A percentile compares a stretch with the other conserved stretches of the same genome.
These are phyloP conservation scores for Auricularia sp. DNA, from an alignment of 768 basidiomycete genomes.

Conservation along the genomic window DNA sequence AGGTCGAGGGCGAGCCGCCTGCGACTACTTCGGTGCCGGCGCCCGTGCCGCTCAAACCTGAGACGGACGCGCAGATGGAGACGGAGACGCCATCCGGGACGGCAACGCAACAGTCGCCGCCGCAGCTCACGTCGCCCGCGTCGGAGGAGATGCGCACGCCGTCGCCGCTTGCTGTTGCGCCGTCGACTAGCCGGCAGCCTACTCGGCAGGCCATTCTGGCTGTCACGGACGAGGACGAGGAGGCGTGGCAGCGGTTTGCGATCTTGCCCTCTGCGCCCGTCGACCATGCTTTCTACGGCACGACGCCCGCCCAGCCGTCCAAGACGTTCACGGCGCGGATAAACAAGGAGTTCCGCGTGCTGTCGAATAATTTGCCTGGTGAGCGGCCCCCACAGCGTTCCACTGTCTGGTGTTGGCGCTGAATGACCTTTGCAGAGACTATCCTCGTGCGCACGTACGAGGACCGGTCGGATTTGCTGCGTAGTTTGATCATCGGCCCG, in stretches of 20 bases:
- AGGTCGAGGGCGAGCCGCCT: not conserved
- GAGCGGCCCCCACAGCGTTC: too few relatives aligned
- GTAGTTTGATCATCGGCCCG: slow-evolving; percentile 84
- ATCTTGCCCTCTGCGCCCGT: slow-evolving; percentile 61
- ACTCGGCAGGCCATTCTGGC: not conserved
- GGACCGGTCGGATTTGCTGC: slow-evolving; percentile 76
- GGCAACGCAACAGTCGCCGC: not conserved
- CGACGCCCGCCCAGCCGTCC: slow-evolving; percentile 50
- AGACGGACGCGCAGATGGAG: too few relatives aligned
- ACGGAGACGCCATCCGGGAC: not conserved
- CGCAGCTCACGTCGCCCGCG: not conserved
- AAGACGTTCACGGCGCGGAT: slow-evolving; percentile 69
- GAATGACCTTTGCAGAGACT: slow-evolving; percentile 39
- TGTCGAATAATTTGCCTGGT: slow-evolving; percentile 79
- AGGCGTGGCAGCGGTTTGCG: slow-evolving; percentile 72
- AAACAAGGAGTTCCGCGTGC: slow-evolving; percentile 70
- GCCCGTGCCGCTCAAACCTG: not conserved
- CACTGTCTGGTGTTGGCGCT: not conserved
- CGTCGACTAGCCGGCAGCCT: not conserved
- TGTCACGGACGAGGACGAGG: slow-evolving; percentile 24
- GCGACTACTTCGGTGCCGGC: slow-evolving; percentile 3
- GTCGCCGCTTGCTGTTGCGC: not conserved
- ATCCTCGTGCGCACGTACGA: slow-evolving; percentile 88
- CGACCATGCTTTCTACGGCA: slow-evolving; percentile 74
- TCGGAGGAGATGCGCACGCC: not conserved